Conservation (phyloP, 495 filamentous ascomycete genomes). For the Staphylotrichum tortipilum region DNA sequence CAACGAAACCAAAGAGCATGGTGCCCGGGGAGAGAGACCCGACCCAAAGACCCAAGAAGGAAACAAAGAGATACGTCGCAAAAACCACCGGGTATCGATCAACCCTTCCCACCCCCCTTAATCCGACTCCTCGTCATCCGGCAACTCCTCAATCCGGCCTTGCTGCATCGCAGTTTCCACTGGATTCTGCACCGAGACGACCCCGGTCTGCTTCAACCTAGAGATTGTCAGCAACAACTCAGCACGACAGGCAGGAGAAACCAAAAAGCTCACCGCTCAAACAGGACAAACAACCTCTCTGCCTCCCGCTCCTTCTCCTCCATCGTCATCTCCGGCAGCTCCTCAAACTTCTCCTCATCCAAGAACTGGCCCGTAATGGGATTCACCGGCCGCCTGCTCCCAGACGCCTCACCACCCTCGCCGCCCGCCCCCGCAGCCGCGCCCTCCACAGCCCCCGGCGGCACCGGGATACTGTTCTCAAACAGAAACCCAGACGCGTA, state of each 20-base stretch:
- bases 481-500: conserved; percentile 85
- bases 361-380: conserved; percentile 84
- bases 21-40: too few relatives aligned
- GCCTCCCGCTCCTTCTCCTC: conserved; percentile 93
- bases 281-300: conserved; percentile 86
- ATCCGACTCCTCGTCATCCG: conserved; percentile 30
- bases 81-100: not conserved
- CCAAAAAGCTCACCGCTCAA: conserved; percentile 59
- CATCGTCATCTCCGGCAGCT: conserved; percentile 66
- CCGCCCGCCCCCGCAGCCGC: conserved; percentile 30
- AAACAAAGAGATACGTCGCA: too few relatives aligned
- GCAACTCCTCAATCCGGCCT: conserved; percentile 71
- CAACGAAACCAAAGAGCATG: too few relatives aligned
- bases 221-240: conserved; percentile 5
- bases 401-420: not conserved
- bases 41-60: too few relatives aligned
- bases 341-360: conserved; percentile 53
- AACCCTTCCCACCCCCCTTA: not conserved
- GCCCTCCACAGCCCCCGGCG: conserved; percentile 53
- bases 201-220: conserved; percentile 73
- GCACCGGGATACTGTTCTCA: conserved; percentile 68
- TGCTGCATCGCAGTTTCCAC: conserved; percentile 64
- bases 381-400: conserved; percentile 46
- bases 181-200: conserved; percentile 80
- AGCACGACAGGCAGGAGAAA: not conserved